Evolutionary conservation across 1,139 yeast genomes (phyloP).

Genomic region (Kodamaea suecica): DNA sequence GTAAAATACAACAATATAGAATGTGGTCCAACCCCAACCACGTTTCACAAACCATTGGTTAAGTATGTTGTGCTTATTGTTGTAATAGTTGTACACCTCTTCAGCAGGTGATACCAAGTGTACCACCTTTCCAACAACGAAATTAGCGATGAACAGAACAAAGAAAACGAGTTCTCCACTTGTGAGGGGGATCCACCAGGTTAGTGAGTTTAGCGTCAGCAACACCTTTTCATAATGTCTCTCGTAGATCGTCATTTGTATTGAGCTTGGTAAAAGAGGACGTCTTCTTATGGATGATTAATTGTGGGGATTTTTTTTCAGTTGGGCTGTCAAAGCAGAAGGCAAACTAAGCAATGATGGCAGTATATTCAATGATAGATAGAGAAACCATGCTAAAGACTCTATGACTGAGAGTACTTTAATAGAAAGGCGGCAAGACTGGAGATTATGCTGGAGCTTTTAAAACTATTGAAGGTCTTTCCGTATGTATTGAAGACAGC

Average conservation of each 20-base stretch:
- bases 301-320: no score
- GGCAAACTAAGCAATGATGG: no score
- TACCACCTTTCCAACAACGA: constrained; percentile 32
- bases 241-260: constrained; percentile 21
- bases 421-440: no score
- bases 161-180: constrained; percentile 25
- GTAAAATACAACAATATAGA: constrained; percentile 30
- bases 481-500: no score
- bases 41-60: constrained; percentile 75
- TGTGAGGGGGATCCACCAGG: constrained; percentile 14
- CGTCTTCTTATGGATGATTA: no score
- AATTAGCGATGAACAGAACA: constrained; percentile 30
- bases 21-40: constrained; percentile 93
- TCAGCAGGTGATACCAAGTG: constrained; percentile 33
- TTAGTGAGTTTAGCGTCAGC: constrained; percentile 3
- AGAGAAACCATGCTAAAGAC: no score
- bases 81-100: constrained; percentile 53
- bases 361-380: no score
- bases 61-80: constrained; percentile 60
- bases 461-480: no score
- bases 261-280: no score
- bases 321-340: no score
- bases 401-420: no score
- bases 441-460: no score
- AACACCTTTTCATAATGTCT: constrained; percentile 16